Base-by-base conservation (phyloP, 139 green algal species). In the Mychonastes homosphaera region DNA sequence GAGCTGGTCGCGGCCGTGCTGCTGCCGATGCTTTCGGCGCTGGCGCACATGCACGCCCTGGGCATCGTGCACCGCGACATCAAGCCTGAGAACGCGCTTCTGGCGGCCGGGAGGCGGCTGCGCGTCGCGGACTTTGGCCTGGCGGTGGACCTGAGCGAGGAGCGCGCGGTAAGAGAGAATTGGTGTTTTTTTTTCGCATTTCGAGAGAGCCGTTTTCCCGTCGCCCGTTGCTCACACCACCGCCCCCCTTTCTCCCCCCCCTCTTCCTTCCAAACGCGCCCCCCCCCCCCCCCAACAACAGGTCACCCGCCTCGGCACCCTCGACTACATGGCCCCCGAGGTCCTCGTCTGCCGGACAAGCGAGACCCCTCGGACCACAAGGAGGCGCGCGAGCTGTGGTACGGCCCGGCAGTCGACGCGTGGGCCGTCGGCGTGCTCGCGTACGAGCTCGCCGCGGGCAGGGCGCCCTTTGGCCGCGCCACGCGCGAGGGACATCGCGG, bases 81-180 rank as follows among this genome's bases (percentile, higher is more conserved):
- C 52, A 87, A 87, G 66, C 76, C 80, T 7, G 81, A 91, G 63
- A 91, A 93, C 73, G 88, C 87, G 19, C 73, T 92, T 53, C 81
- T 90, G 32, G 72, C 67, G 0, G 48, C 40, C 0, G 64, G 72
- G 9, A 32, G 48, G 3, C 52, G 76, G 9, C 51, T 58, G 32
- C 6, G n/a, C 8, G 33, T 48, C 19, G 32, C 60, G 58, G 79
- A 86, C 64, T 86, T 86, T 70, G 79, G 79, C 0, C 71, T 87
- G 34, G 72, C 76, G 16, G 74, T 87, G 4, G 57, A 74, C 58
- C 44, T 54, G 9, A 34, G 36, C 5, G 39, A 71, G 40, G 79
- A 87, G 59, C 59, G 76, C 2, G 73, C 76, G 1, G 76, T 74
- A 5, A n/a, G n/a, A n/a, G n/a, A n/a, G n/a, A n/a, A n/a, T n/a